Evolutionary conservation across 1,284 basidiomycete genomes (phyloP), one percentile per base, ranked within the genome.

Genomic region (Apiotrichum mycotoxinovorans): DNA sequence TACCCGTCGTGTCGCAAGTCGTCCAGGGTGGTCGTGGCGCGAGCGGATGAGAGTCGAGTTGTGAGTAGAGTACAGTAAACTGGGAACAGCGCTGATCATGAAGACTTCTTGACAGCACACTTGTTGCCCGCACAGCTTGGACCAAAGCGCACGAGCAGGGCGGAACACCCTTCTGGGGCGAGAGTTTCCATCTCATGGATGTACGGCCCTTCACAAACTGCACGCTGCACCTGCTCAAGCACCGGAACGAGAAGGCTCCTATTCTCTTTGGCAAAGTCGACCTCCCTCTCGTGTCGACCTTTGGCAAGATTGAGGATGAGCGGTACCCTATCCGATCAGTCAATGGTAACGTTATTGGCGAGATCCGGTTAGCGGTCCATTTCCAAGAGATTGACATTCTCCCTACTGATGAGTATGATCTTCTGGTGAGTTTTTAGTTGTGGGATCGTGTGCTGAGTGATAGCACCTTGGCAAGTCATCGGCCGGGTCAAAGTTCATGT

Each of bases 111-210:
- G 66, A 69, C 43, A 51, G 59, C 15, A 52, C 47, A 0, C 34
- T 68, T 10, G 46, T 61, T 9, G 67, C 62, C 5, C 61, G 66
- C 10, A 68, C 68, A 7, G 61, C 62, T 17, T 68, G 63, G 62
- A 54, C 56, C 15, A 61, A 60, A 52, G 67, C 62, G 3, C 56
- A 60, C n/a, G 56, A 60, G n/a, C 49, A 49, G 1, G 52, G 40
- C 0, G 44, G 37, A 18, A 56, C 60, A 1, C 67, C 68, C 0
- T 69, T 67, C 56, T 70, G 70, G 70, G 68, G 66, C 2, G 64
- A 70, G 30, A 38, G 47, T 4, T 66, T 69, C 37, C 34, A 26
- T 25, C 60, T 72, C 23, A 53, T 52, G 0, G 62, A 66, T 15
- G 27, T 70, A 3, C 56, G 54, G 9, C 47, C 51, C 3, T 64